phyloP scores from a whole-genome alignment of 257 asterid species.

The Scutellaria minor region DNA sequence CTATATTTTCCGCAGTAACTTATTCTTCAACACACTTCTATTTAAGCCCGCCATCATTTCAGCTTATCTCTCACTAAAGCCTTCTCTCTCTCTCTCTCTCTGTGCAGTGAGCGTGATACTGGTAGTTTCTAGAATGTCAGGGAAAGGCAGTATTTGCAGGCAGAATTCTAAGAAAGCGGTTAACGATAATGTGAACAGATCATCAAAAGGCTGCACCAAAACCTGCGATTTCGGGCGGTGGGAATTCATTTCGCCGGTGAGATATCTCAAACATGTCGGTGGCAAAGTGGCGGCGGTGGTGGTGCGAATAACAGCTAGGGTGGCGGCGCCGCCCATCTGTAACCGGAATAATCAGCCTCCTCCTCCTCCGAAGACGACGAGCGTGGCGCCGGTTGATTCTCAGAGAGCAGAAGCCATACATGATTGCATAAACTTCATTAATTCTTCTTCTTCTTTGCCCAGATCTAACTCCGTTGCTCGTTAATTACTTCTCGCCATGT shows the following conservation, averaged over 20 bases:
- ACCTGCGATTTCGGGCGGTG: slow-evolving; percentile 44
- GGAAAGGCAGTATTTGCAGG: not conserved
- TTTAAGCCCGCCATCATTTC: slow-evolving; percentile 30
- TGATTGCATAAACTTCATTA: slow-evolving; percentile 64
- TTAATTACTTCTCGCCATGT: slow-evolving; percentile 17
- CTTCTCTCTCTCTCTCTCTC: slow-evolving; percentile 16
- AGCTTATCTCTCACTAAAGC: not conserved
- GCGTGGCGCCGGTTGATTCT: slow-evolving; percentile 47
- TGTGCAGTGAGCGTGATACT: not conserved
- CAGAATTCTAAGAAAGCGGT: slow-evolving; percentile 32
- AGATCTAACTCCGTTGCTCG: slow-evolving; percentile 52
- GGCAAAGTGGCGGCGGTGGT: slow-evolving; percentile 39
- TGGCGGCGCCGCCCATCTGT: slow-evolving; percentile 17
- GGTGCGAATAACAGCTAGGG: slow-evolving; percentile 11
- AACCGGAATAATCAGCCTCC: slow-evolving; percentile 11
- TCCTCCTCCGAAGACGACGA: slow-evolving; percentile 33
- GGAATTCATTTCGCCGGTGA: slow-evolving; percentile 39
- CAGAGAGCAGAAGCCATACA: slow-evolving; percentile 65
- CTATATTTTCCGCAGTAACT: too few species aligned
- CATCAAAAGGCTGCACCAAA: slow-evolving; percentile 40
- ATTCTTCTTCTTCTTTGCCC: slow-evolving; percentile 53
- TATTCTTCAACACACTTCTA: slow-evolving; percentile 14
- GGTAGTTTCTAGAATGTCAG: slow-evolving; percentile 29
- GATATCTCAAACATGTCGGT: slow-evolving; percentile 42
- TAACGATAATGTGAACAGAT: slow-evolving; percentile 11